A percentile compares a stretch with the other conserved stretches of the same genome.
These are phyloP conservation scores for Podaxis carcinomalis DNA, from an alignment of 768 basidiomycete species.

Conservation along the genomic window DNA sequence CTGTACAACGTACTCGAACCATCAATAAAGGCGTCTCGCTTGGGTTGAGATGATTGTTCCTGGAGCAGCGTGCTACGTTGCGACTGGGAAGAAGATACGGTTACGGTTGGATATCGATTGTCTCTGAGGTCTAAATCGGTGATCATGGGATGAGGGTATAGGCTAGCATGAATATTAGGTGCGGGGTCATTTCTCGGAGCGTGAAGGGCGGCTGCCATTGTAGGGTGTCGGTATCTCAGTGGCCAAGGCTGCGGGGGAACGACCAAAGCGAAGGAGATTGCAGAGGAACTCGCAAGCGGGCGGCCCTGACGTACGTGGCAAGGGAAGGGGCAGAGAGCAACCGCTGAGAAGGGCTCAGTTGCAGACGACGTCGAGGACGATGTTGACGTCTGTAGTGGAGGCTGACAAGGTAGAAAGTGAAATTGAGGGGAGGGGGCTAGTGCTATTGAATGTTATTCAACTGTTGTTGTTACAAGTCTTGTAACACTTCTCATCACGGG, in stretches of 20 bases:
- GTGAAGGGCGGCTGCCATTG: slow-evolving; percentile 50
- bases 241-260: slow-evolving; percentile 9
- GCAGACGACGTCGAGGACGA: slow-evolving; percentile 10
- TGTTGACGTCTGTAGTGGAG: slow-evolving; percentile 1
- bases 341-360: slow-evolving; percentile 1
- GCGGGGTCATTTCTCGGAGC: slow-evolving; percentile 35
- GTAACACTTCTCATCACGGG: slow-evolving; percentile 9
- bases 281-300: slow-evolving; percentile 2
- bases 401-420: slow-evolving; percentile 1
- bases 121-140: slow-evolving; percentile 62
- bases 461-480: not conserved
- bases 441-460: not conserved
- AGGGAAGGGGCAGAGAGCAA: not conserved
- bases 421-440: not conserved
- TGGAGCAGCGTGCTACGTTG: not conserved
- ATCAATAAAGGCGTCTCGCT: slow-evolving; percentile 21
- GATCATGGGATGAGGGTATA: slow-evolving; percentile 53
- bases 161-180: slow-evolving; percentile 27
- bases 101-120: slow-evolving; percentile 47
- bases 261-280: not conserved
- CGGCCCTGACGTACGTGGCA: slow-evolving; percentile 1
- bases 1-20: slow-evolving; percentile 13
- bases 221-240: slow-evolving; percentile 11
- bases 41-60: not conserved
- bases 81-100: slow-evolving; percentile 28